Percentiles rank a stretch among this genome's conserved stretches.
Conservation (phyloP, 2,329 filamentous ascomycete species). For the Colletotrichum tropicale region DNA sequence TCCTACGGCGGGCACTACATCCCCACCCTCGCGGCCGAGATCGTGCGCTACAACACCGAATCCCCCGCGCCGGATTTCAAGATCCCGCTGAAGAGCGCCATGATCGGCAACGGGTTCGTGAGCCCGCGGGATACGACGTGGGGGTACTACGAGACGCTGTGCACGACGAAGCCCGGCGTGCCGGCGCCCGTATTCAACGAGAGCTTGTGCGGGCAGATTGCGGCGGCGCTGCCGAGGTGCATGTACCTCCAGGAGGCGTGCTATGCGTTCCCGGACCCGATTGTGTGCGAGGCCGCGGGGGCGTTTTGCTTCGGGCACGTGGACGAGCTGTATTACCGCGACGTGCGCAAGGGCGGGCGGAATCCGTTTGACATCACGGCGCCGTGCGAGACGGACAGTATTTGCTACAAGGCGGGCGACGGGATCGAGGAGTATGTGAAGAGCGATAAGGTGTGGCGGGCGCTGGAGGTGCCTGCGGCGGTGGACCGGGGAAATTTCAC, state of each 20-base stretch:
- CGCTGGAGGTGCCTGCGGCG: conserved; percentile 23
- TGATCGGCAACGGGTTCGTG: conserved; percentile 51
- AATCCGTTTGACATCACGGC: conserved; percentile 49
- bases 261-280: conserved; percentile 40
- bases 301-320: conserved; percentile 40
- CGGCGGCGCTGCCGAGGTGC: conserved; percentile 47
- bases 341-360: conserved; percentile 40
- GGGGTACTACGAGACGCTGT: conserved; percentile 24
- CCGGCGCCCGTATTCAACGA: conserved; percentile 20
- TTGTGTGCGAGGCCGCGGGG: conserved; percentile 41
- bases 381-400: conserved; percentile 37
- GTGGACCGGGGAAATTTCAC: neutral
- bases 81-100: conserved; percentile 45
- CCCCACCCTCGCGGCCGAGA: conserved; percentile 45
- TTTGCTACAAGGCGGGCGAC: conserved; percentile 38
- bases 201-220: conserved; percentile 26
- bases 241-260: conserved; percentile 43
- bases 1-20: conserved; percentile 55
- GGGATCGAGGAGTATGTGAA: conserved; percentile 28
- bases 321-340: conserved; percentile 42
- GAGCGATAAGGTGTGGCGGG: conserved; percentile 17
- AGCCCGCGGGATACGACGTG: conserved; percentile 19
- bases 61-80: conserved; percentile 41
- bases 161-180: conserved; percentile 23
- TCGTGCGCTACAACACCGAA: conserved; percentile 45